phyloP scores from a whole-genome alignment of 164 flowering plant genomes.

The Nymphaea colorata region DNA sequence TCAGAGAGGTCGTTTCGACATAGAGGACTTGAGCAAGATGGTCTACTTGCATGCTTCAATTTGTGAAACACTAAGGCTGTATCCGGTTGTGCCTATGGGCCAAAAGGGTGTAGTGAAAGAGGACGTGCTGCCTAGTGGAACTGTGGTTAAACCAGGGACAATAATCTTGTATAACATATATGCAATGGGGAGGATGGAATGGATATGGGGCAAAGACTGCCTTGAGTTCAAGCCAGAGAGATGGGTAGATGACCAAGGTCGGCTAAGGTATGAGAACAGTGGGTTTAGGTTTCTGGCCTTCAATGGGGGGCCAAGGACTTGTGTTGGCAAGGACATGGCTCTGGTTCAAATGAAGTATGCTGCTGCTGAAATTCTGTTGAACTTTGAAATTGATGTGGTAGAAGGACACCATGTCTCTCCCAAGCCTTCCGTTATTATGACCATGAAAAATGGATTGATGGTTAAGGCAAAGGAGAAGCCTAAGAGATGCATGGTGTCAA shows the following conservation, averaged over 20 bases:
- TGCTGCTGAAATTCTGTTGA: constrained; percentile 16
- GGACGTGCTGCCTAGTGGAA: constrained; percentile 30
- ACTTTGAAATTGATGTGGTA: constrained; percentile 21
- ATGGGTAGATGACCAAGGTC: constrained; percentile 24
- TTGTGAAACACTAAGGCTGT: constrained; percentile 31
- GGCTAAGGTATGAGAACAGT: constrained; percentile 12
- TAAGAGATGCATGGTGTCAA: too few species aligned
- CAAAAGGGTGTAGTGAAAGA: constrained; percentile 24
- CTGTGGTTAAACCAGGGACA: constrained; percentile 20
- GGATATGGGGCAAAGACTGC: constrained; percentile 43
- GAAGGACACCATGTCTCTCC: constrained; percentile 17
- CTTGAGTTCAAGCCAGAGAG: constrained; percentile 34
- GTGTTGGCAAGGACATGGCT: constrained; percentile 27
- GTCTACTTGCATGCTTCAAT: constrained; percentile 9
- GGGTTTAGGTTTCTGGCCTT: constrained; percentile 21
- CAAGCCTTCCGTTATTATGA: constrained; percentile 9
- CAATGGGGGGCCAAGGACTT: constrained; percentile 28
- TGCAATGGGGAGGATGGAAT: constrained; percentile 42
- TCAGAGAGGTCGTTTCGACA: not conserved
- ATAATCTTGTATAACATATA: constrained; percentile 37
- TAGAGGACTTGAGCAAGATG: not conserved
- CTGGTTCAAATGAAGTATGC: constrained; percentile 23
- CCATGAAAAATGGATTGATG: constrained; percentile 21
- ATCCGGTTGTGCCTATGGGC: constrained; percentile 37
- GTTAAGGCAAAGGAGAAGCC: constrained; percentile 11